Conservation (phyloP, 1,284 basidiomycete genomes). For the Tausonia pullulans region DNA sequence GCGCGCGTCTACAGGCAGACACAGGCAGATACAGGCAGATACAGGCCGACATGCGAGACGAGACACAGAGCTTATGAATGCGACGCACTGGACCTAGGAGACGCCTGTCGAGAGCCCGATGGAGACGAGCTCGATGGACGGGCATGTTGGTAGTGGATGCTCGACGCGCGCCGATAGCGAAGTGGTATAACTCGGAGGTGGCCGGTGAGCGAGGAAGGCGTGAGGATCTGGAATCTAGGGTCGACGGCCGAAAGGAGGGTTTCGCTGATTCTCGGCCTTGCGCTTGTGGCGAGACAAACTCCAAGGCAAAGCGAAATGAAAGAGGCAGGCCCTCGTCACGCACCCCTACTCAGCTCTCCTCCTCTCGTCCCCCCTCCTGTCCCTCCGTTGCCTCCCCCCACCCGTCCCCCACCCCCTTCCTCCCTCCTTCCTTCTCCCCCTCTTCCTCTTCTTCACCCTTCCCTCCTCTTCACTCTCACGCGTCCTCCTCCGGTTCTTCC, state of each 20-base stretch:
- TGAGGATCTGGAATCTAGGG: no score
- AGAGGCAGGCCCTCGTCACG: background rate
- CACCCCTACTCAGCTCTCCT: no score
- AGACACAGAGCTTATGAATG: no score
- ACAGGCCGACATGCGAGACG: background rate
- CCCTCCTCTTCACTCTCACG: background rate
- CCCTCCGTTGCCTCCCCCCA: background rate
- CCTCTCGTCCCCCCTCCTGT: background rate
- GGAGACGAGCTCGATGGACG: background rate
- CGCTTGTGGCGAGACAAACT: no score
- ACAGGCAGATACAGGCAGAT: background rate
- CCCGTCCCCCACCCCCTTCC: background rate
- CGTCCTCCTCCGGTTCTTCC: background rate
- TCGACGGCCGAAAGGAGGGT: no score
- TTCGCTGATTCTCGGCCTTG: no score
- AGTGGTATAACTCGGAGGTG: no score
- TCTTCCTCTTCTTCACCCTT: background rate
- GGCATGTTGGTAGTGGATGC: no score
- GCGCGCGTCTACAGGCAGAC: background rate
- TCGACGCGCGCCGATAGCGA: no score
- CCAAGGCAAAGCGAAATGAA: no score
- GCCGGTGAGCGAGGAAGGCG: no score
- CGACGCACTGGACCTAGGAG: constrained; percentile 5
- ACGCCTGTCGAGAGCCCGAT: constrained; percentile 3
- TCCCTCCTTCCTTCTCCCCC: background rate